Conservation (phyloP, 2,329 filamentous ascomycete genomes). For the Neopestalotiopsis rosae region DNA sequence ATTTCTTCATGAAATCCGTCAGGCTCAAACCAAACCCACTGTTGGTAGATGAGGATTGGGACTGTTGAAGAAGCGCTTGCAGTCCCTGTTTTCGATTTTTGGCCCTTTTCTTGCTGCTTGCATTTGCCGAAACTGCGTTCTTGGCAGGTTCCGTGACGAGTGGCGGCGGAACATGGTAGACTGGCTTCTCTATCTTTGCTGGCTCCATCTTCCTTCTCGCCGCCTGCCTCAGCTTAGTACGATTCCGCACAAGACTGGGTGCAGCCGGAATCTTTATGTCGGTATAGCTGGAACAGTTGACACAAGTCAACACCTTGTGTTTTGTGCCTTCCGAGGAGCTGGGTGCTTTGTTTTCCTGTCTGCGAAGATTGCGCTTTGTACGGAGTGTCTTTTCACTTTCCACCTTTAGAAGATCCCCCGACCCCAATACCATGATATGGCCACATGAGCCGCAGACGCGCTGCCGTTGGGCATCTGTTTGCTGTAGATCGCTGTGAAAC, state of each 20-base stretch:
- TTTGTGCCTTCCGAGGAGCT: neutral
- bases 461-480: slow-evolving; percentile 56
- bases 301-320: slow-evolving; percentile 50
- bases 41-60: slow-evolving; percentile 43
- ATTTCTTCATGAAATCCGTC: slow-evolving; percentile 58
- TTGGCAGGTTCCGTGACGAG: slow-evolving; percentile 28
- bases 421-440: slow-evolving; percentile 62
- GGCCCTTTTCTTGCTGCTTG: slow-evolving; percentile 68
- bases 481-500: slow-evolving; percentile 48
- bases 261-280: slow-evolving; percentile 46
- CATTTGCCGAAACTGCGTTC: slow-evolving; percentile 47
- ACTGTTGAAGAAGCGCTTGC: slow-evolving; percentile 67
- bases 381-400: slow-evolving; percentile 51
- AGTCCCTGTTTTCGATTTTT: slow-evolving; percentile 70
- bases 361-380: slow-evolving; percentile 40
- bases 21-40: slow-evolving; percentile 53
- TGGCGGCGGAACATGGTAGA: neutral
- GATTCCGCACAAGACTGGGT: slow-evolving; percentile 27
- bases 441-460: slow-evolving; percentile 66
- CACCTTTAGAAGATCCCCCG: slow-evolving; percentile 46
- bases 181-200: neutral
- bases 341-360: slow-evolving; percentile 19
- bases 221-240: slow-evolving; percentile 23
- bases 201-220: neutral
- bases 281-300: slow-evolving; percentile 50